Conservation (phyloP, 805 yeast species). For the Barnettozyma sucrosica region DNA sequence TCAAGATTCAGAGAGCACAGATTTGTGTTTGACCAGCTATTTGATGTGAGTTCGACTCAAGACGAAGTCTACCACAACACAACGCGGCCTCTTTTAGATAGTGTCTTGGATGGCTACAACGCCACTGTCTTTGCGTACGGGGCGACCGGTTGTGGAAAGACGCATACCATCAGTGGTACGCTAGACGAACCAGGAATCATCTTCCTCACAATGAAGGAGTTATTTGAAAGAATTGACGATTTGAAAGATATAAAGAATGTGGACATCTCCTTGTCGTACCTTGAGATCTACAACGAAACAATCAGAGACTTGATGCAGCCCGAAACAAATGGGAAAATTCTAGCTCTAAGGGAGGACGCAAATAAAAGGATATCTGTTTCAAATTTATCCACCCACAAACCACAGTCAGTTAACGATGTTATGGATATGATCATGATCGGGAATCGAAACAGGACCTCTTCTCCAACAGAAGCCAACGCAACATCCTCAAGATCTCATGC, state of each 20-base stretch:
- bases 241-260: constrained; percentile 47
- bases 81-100: constrained; percentile 64
- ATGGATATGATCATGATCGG: constrained; percentile 74
- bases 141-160: constrained; percentile 97
- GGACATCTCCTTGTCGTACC: constrained; percentile 62
- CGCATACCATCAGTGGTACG: constrained; percentile 82
- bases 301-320: constrained; percentile 75
- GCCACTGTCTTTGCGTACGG: constrained; percentile 95
- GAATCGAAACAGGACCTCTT: constrained; percentile 69
- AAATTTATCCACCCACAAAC: constrained; percentile 59
- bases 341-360: constrained; percentile 68
- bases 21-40: constrained; percentile 76
- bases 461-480: constrained; percentile 88
- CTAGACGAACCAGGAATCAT: constrained; percentile 73
- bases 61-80: constrained; percentile 61
- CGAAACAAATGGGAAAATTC: constrained; percentile 36
- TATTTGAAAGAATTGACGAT: constrained; percentile 57
- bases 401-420: constrained; percentile 60
- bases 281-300: constrained; percentile 89
- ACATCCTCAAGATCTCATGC: constrained; percentile 93
- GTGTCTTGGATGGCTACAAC: constrained; percentile 78
- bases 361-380: constrained; percentile 62
- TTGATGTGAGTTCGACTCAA: constrained; percentile 62
- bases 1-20: constrained; percentile 63
- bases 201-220: constrained; percentile 68